Base-by-base conservation (phyloP, 495 filamentous ascomycete genomes). In the Echria macrotheca region DNA sequence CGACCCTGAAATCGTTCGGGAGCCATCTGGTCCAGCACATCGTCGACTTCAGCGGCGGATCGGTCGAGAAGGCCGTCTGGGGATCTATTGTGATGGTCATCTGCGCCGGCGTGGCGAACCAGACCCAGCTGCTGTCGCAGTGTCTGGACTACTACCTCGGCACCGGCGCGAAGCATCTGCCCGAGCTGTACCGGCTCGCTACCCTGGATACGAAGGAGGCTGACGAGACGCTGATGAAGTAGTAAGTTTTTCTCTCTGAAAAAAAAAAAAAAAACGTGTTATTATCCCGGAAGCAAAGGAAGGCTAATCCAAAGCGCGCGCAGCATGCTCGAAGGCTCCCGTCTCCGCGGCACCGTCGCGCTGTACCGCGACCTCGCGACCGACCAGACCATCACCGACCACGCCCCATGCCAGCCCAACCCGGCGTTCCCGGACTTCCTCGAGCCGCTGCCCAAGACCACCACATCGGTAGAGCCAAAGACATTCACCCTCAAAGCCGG, bases 61-160 rank as follows among this genome's bases (percentile, higher is more conserved):
- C 71, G 35, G 66, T 77, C 9, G 76, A 81, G 22, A 77, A 88
- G 37, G 76, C 84, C 33, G 80, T 82, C 18, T 85, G 78, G 73
- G 73, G 73, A 5, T 79, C 84, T 53, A 75, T 87, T 39, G 56
- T 86, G 39, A 82, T 83, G 2, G 73, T 77, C 14, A 76, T 46
- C 10, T 24, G 36, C 7, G 18, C 39, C 17, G 49, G 81, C 53
- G 73, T 81, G 0, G 79, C 81, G 11, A 84, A 76, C 64, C 83
- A 86, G 62, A 78, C 75, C 29, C 77, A 64, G 84, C 68, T 83
- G 52, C 85, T 88, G 54, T 78, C 82, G 1, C 81, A 87, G 61
- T 72, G 83, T 39, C 69, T 90, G 24, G 84, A 90, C 53, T 87
- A 81, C 69, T 89, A 86, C 65, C 70, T 85, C 21, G 73, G 70